Base-by-base conservation (phyloP, 1,284 basidiomycete species). In the Boletus semigastroideus region DNA sequence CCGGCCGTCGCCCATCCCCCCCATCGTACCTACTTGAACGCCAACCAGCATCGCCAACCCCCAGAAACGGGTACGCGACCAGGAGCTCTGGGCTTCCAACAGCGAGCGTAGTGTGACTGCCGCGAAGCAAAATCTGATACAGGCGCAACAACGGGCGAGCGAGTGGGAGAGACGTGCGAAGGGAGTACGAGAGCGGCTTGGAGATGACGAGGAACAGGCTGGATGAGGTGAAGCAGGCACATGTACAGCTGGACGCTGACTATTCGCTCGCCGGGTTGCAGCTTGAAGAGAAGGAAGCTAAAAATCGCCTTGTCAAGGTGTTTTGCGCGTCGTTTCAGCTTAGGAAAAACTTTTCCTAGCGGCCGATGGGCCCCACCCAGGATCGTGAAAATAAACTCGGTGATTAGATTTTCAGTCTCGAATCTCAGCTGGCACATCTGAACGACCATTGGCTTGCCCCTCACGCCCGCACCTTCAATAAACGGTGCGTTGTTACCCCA, bases 111-210 rank as follows among this genome's bases (percentile, higher is more conserved):
- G 81, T 8, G 75, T 82, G 1, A 70, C 71, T 28, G 71, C 82
- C 16, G 77, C 82, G 4, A 80, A 82, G 42, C 83, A 88, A 62
- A 86, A 70, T 63, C 75, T 91, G 22, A 68, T 78, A 27, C 84
- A 87, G 57, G 83, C 86, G 25, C 86, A 90, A 57, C 86, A 89
- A 63, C 86, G 87, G 33, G 77, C 86, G 4, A 72, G 78, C 2
- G 90, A 92, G 59, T 90, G 87, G 87, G 89, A 92, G 69, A 78
- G 78, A 58, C 83, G 83, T 38, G 80, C 86, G n/a, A 84, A n/a
- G 83, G 61, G 86, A 87, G 55, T 77, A 78, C 46, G 85, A 90
- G 65, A 72, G 72, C 17, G 77, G 84, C 53, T 67, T 90, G 16
- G 83, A 86, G 60, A 62, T 76, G 53, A 76, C 75, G 16, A 77